phyloP scores from a whole-genome alignment of 768 basidiomycete species.

The Rickenella mellea region DNA sequence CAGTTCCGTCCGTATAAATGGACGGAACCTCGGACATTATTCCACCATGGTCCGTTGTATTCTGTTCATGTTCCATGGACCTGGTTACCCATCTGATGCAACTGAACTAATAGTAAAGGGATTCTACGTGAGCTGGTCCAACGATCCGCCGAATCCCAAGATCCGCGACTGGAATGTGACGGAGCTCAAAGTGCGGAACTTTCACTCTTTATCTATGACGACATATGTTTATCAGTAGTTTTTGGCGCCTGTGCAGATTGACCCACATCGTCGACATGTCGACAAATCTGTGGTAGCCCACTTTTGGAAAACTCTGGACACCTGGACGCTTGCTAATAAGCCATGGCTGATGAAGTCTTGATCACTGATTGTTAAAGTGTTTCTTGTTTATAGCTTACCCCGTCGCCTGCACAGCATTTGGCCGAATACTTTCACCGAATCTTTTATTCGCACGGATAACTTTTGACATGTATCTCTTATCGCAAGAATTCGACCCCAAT shows the following conservation, averaged over 20 bases:
- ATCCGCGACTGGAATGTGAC: constrained; percentile 98
- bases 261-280: constrained; percentile 79
- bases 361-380: constrained; percentile 2
- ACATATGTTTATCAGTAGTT: neutral
- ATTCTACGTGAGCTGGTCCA: constrained; percentile 89
- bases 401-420: no score
- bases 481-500: no score
- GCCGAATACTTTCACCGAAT: no score
- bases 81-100: neutral
- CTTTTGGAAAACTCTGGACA: constrained; percentile 90
- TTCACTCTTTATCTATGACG: neutral
- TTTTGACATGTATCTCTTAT: no score
- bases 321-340: constrained; percentile 75
- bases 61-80: neutral
- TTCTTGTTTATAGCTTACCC: no score
- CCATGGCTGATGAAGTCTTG: constrained; percentile 55
- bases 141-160: constrained; percentile 80
- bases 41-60: constrained; percentile 71
- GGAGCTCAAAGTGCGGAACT: constrained; percentile 65
- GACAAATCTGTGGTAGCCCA: constrained; percentile 93
- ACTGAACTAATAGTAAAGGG: constrained; percentile 73
- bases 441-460: no score
- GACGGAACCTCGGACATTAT: constrained; percentile 85
- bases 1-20: constrained; percentile 97
- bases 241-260: constrained; percentile 48